phyloP scores from a whole-genome alignment of 2,329 filamentous ascomycete species.

The Thelonectria rubi region DNA sequence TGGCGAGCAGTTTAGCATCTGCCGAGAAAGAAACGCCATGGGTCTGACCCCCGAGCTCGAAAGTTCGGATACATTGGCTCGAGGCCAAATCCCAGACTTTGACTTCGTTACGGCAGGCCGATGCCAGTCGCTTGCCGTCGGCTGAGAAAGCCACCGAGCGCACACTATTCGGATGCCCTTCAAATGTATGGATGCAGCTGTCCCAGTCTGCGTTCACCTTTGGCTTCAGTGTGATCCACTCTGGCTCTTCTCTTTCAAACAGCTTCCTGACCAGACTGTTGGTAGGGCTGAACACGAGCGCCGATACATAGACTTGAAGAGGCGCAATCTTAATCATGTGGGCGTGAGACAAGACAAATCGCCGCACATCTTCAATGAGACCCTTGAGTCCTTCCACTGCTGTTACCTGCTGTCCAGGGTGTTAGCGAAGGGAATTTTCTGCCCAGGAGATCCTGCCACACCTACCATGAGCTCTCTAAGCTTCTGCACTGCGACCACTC shows the following conservation, averaged over 20 bases:
- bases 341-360: slow-evolving; percentile 1
- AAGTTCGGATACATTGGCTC: not conserved
- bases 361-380: slow-evolving; percentile 3
- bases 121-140: not conserved
- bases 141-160: not conserved
- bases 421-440: not conserved
- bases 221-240: not conserved
- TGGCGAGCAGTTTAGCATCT: not conserved
- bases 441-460: not conserved
- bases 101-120: not conserved
- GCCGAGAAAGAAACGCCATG: not conserved
- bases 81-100: not conserved
- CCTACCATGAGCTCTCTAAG: not conserved
- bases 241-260: not conserved
- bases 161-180: not conserved
- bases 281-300: slow-evolving; percentile 3
- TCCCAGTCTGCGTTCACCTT: not conserved
- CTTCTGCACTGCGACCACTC: not conserved
- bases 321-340: not conserved
- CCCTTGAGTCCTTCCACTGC: not conserved
- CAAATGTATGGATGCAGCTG: not conserved
- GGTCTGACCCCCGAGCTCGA: not conserved
- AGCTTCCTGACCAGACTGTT: not conserved
- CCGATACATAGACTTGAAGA: slow-evolving; percentile 20
- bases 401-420: not conserved